These are phyloP conservation scores for Cladosporium cucumerinum DNA, from an alignment of 2,329 filamentous ascomycete species.

Conservation along the genomic window DNA sequence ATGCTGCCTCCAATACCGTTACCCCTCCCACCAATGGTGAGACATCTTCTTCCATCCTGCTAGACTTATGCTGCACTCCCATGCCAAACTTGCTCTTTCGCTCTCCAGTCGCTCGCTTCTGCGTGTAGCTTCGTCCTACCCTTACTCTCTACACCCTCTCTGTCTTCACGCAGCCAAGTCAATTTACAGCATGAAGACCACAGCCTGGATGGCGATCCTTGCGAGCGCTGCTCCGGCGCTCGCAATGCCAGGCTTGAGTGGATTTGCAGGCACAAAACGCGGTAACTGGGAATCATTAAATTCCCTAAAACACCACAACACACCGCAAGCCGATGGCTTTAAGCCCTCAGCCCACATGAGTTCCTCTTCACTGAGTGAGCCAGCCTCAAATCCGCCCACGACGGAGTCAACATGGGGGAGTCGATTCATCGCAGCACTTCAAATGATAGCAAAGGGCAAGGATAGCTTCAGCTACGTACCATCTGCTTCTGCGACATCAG, in stretches of 20 bases:
- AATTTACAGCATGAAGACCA: constrained; percentile 16
- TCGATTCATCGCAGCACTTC: constrained; percentile 13
- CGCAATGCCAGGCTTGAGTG: constrained; percentile 16
- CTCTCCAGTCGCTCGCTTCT: constrained; percentile 16
- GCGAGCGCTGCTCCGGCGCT: constrained; percentile 15
- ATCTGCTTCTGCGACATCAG: background rate
- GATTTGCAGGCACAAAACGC: constrained; percentile 17
- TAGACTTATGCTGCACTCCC: constrained; percentile 10
- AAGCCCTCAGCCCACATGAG: constrained; percentile 2
- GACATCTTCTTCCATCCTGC: constrained; percentile 12
- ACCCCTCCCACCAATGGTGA: constrained; percentile 10
- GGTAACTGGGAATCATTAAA: constrained; percentile 9
- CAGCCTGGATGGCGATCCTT: constrained; percentile 14
- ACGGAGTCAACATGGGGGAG: constrained; percentile 15
- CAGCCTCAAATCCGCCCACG: constrained; percentile 16
- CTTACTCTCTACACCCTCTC: constrained; percentile 1
- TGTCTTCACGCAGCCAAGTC: constrained; percentile 15
- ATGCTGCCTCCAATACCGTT: constrained; percentile 5
- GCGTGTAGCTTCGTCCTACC: constrained; percentile 17
- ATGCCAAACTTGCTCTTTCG: constrained; percentile 1
- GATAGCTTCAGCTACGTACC: constrained; percentile 10
- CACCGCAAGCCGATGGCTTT: constrained; percentile 12
- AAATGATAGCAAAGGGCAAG: constrained; percentile 1
- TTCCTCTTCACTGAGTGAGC: constrained; percentile 18
- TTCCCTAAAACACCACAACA: constrained; percentile 8